phyloP scores from a whole-genome alignment of 1,284 basidiomycete species.

The Macrocybe sp. region DNA sequence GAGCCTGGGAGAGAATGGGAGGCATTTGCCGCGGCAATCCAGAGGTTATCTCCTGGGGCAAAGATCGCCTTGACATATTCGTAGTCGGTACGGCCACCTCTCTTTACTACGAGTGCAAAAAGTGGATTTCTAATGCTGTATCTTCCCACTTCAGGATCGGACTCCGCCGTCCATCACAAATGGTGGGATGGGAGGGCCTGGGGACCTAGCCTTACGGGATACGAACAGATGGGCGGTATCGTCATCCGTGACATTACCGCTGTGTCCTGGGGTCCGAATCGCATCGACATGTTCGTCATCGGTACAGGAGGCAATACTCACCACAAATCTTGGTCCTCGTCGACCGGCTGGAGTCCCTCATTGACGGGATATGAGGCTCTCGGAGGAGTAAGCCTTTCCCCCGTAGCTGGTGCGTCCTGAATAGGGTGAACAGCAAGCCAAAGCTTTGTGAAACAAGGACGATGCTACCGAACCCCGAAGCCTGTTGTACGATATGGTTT shows the following conservation, averaged over 20 bases:
- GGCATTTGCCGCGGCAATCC: neutral
- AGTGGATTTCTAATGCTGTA: no score
- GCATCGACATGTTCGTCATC: neutral
- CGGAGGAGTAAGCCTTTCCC: neutral
- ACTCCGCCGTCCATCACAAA: neutral
- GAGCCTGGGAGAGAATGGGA: neutral
- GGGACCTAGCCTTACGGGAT: neutral
- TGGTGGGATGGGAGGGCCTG: neutral
- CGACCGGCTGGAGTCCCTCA: neutral
- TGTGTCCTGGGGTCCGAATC: neutral
- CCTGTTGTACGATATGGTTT: no score
- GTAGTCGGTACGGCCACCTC: neutral
- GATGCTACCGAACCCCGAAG: no score
- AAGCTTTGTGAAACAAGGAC: no score
- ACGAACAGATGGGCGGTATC: neutral
- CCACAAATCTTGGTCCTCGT: slow-evolving; percentile 1
- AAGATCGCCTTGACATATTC: neutral
- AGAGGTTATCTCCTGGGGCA: neutral
- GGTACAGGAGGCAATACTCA: neutral
- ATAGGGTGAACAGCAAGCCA: no score
- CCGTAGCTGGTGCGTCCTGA: neutral
- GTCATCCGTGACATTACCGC: neutral
- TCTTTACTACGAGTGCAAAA: no score
- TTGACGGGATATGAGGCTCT: neutral
- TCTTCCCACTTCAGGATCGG: no score